Percentiles rank a stretch among this genome's conserved stretches.
phyloP scores from a whole-genome alignment of 495 filamentous ascomycete species.

The Lepidopterella palustris region DNA sequence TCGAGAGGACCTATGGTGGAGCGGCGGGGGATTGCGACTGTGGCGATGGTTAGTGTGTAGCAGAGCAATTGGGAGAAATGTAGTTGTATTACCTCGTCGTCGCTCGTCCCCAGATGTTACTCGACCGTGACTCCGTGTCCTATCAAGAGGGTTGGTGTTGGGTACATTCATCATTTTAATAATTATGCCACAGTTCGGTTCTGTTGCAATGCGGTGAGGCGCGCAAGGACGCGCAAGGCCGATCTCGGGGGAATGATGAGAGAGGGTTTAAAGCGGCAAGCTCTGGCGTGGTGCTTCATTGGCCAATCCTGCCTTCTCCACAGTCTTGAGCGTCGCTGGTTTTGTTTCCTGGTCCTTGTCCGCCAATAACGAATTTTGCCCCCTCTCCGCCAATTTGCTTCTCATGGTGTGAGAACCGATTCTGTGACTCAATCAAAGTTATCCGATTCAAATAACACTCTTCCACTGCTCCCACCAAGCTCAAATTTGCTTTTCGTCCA shows the following conservation, averaged over 20 bases:
- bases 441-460: neutral
- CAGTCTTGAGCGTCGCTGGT: neutral
- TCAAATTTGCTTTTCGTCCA: neutral
- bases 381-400: neutral
- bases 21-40: slow-evolving; percentile 29
- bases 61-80: neutral
- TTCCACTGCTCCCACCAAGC: slow-evolving; percentile 5
- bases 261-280: neutral
- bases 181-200: neutral
- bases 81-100: slow-evolving; percentile 14
- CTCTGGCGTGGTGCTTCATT: neutral
- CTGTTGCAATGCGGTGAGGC: neutral
- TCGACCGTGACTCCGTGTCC: slow-evolving; percentile 21
- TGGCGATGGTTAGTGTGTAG: neutral
- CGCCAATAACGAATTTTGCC: slow-evolving; percentile 5
- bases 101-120: slow-evolving; percentile 21
- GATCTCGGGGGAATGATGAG: neutral
- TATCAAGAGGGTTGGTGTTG: slow-evolving; percentile 5
- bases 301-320: neutral
- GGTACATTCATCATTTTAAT: neutral
- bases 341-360: neutral
- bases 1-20: slow-evolving; percentile 35
- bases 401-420: neutral
- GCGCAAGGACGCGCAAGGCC: neutral
- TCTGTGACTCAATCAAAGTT: neutral